Base-by-base conservation (phyloP, 2,329 filamentous ascomycete species). In the Pseudopithomyces maydicus region DNA sequence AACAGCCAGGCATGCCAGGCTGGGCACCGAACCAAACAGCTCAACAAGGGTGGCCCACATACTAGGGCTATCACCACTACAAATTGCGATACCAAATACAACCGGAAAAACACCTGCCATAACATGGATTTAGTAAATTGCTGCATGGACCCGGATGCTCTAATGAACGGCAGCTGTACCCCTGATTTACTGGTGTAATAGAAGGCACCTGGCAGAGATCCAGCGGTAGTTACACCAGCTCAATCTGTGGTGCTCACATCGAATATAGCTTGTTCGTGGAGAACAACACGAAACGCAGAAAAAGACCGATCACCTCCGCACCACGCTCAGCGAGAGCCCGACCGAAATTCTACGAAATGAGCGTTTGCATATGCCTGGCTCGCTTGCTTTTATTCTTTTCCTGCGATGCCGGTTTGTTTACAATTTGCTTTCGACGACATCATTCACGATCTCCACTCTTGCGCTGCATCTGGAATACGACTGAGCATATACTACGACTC, bases 1-100 rank as follows among this genome's bases (percentile, higher is more conserved):
- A 79, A 59, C 81, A 83, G 62, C 78, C 79, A n/a, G 77, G 79
- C 38, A 82, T 83, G 80, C 80, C 80, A 61, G 79, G 79, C 41
- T 83, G 80, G 81, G 74, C 79, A 56, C 76, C 79, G 47, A 74
- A 73, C n/a, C 74, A 74, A 56, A 67, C 70, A 39, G 77, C 76
- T 65, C 72, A 77, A 54, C 78, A 78, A 65, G 76, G 77, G 55
- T 79, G 78, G 75, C 70, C 70, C 52, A 65, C 64, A 47, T 75
- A 75, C 12, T 44, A 43, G 46, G 20, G 10, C 22, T 38, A 29
- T 43, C 35, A 14, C 1, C 20, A 5, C 29, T 39, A 14, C 14
- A 44, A 20, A 23, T 12, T 20, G 17, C 19, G 20, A 45, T 38
- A n/a, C 29, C 17, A 3, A 45, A 17, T 39, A 26, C 12, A 42